phyloP scores from a whole-genome alignment of 192 early-diverging fungal species.

The Backusella mclennaniae region DNA sequence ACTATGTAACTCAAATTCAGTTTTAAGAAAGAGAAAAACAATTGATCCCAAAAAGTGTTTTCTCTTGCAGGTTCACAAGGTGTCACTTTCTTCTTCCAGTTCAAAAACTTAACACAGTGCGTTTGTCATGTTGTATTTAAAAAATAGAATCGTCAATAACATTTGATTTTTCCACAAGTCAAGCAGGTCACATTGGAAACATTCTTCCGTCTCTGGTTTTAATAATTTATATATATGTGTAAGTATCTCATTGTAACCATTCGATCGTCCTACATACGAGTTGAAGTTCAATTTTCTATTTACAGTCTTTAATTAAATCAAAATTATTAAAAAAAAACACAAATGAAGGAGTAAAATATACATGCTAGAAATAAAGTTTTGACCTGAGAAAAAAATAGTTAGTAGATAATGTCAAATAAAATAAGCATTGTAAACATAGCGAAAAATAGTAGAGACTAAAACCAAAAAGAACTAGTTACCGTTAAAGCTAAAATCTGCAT shows the following conservation, averaged over 20 bases:
- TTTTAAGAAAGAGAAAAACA: not conserved
- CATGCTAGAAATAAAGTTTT: not conserved
- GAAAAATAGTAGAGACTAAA: not conserved
- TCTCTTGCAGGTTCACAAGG: not conserved
- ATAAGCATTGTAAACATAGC: not conserved
- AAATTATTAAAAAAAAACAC: not conserved
- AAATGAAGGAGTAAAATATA: not conserved
- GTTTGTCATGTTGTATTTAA: not conserved
- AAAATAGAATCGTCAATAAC: not conserved
- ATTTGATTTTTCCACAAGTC: conserved; percentile 1
- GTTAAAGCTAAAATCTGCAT: not conserved
- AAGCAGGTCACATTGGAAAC: not conserved
- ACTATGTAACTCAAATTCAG: not conserved
- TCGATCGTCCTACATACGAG: not conserved
- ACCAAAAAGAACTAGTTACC: not conserved
- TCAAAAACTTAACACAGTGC: not conserved
- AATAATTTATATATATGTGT: not conserved
- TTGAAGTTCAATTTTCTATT: not conserved
- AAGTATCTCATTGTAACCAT: not conserved
- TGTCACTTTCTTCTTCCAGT: not conserved
- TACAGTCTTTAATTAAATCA: not conserved
- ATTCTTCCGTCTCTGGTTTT: not conserved
- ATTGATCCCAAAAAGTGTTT: not conserved
- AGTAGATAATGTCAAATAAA: not conserved
- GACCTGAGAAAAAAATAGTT: not conserved